A percentile compares a stretch with the other conserved stretches of the same genome.
Evolutionary conservation across 495 filamentous ascomycete genomes (phyloP).

Genomic region (Rhizodiscina lignyota): DNA sequence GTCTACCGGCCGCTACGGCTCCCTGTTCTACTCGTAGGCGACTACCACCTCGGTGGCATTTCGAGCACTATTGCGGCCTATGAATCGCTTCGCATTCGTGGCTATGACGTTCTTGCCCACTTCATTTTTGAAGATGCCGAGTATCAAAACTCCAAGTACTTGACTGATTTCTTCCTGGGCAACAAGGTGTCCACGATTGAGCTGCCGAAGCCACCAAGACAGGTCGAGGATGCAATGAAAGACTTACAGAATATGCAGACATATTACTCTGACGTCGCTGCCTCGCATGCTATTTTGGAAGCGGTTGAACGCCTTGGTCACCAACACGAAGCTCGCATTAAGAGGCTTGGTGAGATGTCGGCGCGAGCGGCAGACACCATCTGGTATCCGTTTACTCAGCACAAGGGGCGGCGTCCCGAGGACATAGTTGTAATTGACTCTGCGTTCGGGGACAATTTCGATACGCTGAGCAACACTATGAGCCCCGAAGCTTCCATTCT

Average conservation of each 20-base stretch:
- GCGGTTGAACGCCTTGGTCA: constrained; percentile 15
- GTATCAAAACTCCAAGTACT: constrained; percentile 49
- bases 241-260: constrained; percentile 36
- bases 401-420: constrained; percentile 36
- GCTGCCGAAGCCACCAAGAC: not conserved
- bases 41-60: constrained; percentile 57
- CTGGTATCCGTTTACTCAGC: constrained; percentile 76
- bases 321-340: constrained; percentile 34
- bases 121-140: constrained; percentile 42
- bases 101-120: constrained; percentile 54
- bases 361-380: constrained; percentile 38
- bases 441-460: constrained; percentile 58
- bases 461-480: constrained; percentile 21
- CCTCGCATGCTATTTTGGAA: constrained; percentile 4
- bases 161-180: constrained; percentile 45
- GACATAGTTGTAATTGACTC: constrained; percentile 59
- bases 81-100: constrained; percentile 53
- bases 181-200: constrained; percentile 6
- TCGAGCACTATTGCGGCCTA: constrained; percentile 57
- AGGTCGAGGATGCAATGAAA: constrained; percentile 1
- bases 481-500: constrained; percentile 18
- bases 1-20: constrained; percentile 52
- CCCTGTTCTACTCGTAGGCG: constrained; percentile 55
- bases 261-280: constrained; percentile 41
- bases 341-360: constrained; percentile 40